Percentiles rank a stretch among this genome's conserved stretches.
Conservation (phyloP, 2,329 filamentous ascomycete genomes). For the Exophiala phaeomuriformis region DNA sequence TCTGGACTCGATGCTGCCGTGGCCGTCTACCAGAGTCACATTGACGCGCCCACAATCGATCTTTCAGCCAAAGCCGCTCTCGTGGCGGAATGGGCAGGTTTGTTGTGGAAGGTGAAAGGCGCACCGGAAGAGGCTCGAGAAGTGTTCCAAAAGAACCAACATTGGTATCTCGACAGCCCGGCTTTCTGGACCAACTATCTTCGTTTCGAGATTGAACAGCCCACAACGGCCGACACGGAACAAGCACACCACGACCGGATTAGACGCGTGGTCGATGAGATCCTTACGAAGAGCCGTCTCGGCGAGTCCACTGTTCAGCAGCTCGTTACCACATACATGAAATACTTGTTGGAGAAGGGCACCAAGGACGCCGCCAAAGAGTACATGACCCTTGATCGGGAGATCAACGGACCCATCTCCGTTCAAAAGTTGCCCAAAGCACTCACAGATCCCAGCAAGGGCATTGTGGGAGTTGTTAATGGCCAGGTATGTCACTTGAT, state of each 20-base stretch:
- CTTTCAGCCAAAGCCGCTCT: conserved; percentile 77
- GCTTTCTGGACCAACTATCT: conserved; percentile 89
- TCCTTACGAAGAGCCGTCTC: conserved; percentile 69
- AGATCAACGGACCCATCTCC: conserved; percentile 64
- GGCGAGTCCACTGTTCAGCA: conserved; percentile 62
- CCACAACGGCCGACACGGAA: conserved; percentile 59
- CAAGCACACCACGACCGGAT: conserved; percentile 62
- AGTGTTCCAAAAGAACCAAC: conserved; percentile 72
- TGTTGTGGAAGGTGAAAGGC: conserved; percentile 83
- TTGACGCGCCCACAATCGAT: conserved; percentile 65
- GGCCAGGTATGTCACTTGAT: conserved; percentile 14
- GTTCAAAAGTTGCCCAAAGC: conserved; percentile 30
- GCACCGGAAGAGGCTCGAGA: conserved; percentile 71
- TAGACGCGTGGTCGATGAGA: conserved; percentile 64
- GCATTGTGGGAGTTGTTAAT: conserved; percentile 9
- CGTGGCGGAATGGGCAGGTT: conserved; percentile 77
- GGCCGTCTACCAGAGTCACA: conserved; percentile 70
- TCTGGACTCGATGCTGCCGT: conserved; percentile 77
- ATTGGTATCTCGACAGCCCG: conserved; percentile 76
- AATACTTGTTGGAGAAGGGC: conserved; percentile 75
- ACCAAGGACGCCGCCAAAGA: conserved; percentile 77
- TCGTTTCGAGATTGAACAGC: conserved; percentile 79
- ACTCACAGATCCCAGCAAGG: conserved; percentile 9
- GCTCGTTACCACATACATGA: conserved; percentile 69
- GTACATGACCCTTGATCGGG: conserved; percentile 72